These are phyloP conservation scores for Annulohypoxylon stygium DNA, from an alignment of 495 filamentous ascomycete genomes.

Conservation along the genomic window DNA sequence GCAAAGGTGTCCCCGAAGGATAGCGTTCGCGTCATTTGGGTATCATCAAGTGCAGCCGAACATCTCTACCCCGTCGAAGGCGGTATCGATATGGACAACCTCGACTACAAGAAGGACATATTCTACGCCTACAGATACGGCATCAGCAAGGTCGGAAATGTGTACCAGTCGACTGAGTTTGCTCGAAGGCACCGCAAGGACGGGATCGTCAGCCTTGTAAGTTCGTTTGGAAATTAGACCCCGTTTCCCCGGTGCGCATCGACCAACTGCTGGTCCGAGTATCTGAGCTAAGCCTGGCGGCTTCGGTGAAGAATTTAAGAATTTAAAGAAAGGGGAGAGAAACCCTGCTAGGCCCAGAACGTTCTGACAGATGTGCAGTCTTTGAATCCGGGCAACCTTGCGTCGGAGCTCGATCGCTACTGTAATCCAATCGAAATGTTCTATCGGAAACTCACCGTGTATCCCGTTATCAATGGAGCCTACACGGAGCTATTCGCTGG, in stretches of 20 bases:
- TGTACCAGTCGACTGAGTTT: slow-evolving; percentile 55
- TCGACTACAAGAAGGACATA: slow-evolving; percentile 49
- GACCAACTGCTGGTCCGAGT: slow-evolving; percentile 1
- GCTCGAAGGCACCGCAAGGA: slow-evolving; percentile 51
- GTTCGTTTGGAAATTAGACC: slow-evolving; percentile 36
- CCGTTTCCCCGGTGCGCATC: slow-evolving; percentile 20
- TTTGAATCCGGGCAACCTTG: slow-evolving; percentile 61
- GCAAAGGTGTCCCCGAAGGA: slow-evolving; percentile 50
- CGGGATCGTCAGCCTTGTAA: slow-evolving; percentile 52
- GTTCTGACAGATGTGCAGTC: slow-evolving; percentile 26
- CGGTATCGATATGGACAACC: slow-evolving; percentile 53
- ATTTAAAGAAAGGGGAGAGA: not conserved
- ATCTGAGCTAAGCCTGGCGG: not conserved
- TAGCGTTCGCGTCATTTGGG: slow-evolving; percentile 62
- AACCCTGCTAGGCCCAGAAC: slow-evolving; percentile 9
- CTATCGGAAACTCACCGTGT: slow-evolving; percentile 30
- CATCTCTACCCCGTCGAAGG: slow-evolving; percentile 39
- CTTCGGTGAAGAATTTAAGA: not conserved
- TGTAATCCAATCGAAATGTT: slow-evolving; percentile 27
- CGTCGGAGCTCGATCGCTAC: slow-evolving; percentile 59
- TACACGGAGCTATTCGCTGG: slow-evolving; percentile 63
- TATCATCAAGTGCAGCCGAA: slow-evolving; percentile 52
- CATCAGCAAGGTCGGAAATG: slow-evolving; percentile 60
- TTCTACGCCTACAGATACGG: slow-evolving; percentile 51
- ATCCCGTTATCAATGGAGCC: slow-evolving; percentile 55